Evolutionary conservation across 2,329 filamentous ascomycete species (phyloP), one percentile per base, ranked within the genome.

Genomic region (Elsinoe batatas): DNA sequence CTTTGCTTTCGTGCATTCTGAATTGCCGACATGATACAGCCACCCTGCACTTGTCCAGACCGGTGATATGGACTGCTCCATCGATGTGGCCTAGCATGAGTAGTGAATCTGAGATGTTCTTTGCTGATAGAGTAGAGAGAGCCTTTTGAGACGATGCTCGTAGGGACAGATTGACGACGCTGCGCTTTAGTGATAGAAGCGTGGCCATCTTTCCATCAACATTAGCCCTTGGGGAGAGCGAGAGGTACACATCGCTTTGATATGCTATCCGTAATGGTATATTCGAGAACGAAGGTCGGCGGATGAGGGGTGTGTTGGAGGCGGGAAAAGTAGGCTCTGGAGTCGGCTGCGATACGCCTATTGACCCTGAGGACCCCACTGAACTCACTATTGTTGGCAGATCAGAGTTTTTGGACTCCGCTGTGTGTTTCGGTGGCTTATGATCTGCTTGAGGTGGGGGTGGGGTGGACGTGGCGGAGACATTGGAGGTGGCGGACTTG

Each of bases 11-110:
- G 68, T 98, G 93, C 74, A 98, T 91, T 18, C 93, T 81, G 64
- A 95, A 89, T 69, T 98, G 93, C n/a, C 86, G 79, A 53, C 88
- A 87, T 5, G 81, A 78, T 2, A 95, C 82, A 0, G 96, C 82
- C 12, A 95, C 70, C n/a, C 89, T 79, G 60, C 84, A 87, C 63
- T 88, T 76, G 51, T 76, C 73, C 1, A 95, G 73, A 0, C 77
- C 79, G 0, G 91, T 97, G 53, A 97, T 80, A 66, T 97, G 91
- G 7, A 85, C 83, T 0, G 93, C 82, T 0, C 93, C 93, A 38
- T 79, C 76, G 5, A 96, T 86, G 56, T 82, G 80, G 0, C 91
- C 90, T 37, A 85, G 87, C 12, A 96, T 74, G 22, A 98, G 75
- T 15, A 97, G 73, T 50, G 84, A 87, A 42, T 79, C 72, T 22